Evolutionary conservation across 352 stramenopile genomes (phyloP).

Genomic region (Pythium vanterpoolii): DNA sequence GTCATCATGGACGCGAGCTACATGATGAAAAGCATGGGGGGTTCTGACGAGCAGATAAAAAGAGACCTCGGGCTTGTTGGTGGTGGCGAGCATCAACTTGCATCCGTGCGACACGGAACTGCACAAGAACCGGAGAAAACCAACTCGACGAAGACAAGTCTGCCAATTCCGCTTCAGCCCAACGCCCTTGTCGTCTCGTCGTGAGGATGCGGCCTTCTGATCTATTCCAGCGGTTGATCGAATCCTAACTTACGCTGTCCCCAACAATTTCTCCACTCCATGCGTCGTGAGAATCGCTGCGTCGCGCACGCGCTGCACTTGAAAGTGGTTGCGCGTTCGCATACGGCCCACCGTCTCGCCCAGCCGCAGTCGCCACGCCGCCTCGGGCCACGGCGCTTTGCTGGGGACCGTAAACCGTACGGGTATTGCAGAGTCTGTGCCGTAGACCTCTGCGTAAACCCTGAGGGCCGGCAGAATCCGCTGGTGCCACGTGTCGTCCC

Average conservation of each 20-base stretch:
- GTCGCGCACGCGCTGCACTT: background rate
- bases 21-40: too few species aligned
- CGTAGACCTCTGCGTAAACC: slow-evolving; percentile 4
- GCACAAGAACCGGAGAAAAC: too few species aligned
- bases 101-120: too few species aligned
- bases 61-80: too few species aligned
- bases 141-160: too few species aligned
- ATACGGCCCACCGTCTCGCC: slow-evolving; percentile 10
- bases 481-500: slow-evolving; percentile 26
- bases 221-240: background rate
- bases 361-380: slow-evolving; percentile 12
- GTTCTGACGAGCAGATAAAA: too few species aligned
- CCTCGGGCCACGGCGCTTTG: slow-evolving; percentile 14
- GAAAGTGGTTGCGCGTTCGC: slow-evolving; percentile 12
- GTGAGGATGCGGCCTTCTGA: background rate
- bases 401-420: slow-evolving; percentile 20
- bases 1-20: too few species aligned
- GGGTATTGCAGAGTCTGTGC: slow-evolving; percentile 2
- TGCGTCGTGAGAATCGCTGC: background rate
- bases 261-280: background rate
- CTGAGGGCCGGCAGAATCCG: slow-evolving; percentile 12
- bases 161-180: too few species aligned
- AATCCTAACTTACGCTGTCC: background rate
- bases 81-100: too few species aligned
- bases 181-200: too few species aligned